These are phyloP conservation scores for Psidium guajava DNA, from an alignment of 345 rosid species.

Conservation along the genomic window DNA sequence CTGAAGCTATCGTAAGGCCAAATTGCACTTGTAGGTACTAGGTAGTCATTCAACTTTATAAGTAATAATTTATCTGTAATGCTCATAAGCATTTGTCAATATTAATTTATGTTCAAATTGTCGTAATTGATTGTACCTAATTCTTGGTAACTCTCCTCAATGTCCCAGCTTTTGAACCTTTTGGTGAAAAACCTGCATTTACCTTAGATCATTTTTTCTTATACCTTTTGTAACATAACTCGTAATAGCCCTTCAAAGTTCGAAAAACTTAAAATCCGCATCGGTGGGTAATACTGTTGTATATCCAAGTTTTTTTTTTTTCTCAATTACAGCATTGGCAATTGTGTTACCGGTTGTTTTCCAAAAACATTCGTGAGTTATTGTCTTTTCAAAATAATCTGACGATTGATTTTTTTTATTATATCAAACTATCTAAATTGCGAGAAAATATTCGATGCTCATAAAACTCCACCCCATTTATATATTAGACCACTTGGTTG, in stretches of 20 bases:
- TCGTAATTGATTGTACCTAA: background rate
- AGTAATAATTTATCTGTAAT: background rate
- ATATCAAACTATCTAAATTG: background rate
- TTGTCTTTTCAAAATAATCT: background rate
- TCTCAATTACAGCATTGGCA: background rate
- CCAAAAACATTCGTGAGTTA: background rate
- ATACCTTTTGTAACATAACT: background rate
- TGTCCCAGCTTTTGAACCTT: too few species aligned
- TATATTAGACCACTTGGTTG: too few species aligned
- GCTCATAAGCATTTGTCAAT: background rate
- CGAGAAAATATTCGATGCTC: too few species aligned
- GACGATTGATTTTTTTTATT: background rate
- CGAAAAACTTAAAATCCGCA: background rate
- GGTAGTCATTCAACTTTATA: background rate
- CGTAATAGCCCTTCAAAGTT: background rate
- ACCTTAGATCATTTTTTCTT: background rate
- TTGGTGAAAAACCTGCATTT: fast-evolving
- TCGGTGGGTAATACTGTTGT: fast-evolving
- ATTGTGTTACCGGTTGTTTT: background rate
- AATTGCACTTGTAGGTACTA: background rate
- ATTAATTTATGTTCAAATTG: background rate
- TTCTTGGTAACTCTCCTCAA: background rate
- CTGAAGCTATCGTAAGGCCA: fast-evolving
- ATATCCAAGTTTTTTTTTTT: background rate
- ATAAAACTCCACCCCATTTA: too few species aligned